Conservation (phyloP, 2,329 filamentous ascomycete genomes). For the Pseudocercospora eumusae region DNA sequence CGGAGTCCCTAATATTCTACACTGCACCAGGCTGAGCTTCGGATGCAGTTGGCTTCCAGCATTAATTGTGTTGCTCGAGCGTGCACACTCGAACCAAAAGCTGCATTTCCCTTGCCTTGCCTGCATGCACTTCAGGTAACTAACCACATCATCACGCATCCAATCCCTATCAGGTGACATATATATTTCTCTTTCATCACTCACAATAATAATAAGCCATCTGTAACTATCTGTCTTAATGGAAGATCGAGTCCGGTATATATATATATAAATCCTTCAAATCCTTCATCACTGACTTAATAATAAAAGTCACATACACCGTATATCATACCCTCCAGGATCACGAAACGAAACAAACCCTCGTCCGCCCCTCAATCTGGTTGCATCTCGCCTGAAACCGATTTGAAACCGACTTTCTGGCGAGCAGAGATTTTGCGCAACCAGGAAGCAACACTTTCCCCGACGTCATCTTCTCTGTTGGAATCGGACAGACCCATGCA, state of each 20-base stretch:
- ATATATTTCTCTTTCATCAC: not conserved
- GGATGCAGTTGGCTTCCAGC: not conserved
- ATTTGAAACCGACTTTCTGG: slow-evolving; percentile 18
- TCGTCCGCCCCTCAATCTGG: slow-evolving; percentile 10
- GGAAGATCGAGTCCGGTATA: too few species aligned
- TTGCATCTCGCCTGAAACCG: slow-evolving; percentile 18
- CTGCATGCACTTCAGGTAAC: too few species aligned
- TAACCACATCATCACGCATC: slow-evolving; percentile 12
- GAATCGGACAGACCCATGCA: slow-evolving; percentile 13
- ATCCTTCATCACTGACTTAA: too few species aligned
- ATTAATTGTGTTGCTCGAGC: slow-evolving; percentile 7
- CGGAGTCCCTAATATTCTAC: slow-evolving; percentile 14
- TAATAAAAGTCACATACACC: too few species aligned
- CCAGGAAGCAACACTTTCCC: slow-evolving; percentile 2
- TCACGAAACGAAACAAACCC: slow-evolving; percentile 13
- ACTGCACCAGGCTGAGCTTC: slow-evolving; percentile 5
- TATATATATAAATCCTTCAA: not conserved
- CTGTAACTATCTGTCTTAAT: not conserved
- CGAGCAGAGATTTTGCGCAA: slow-evolving; percentile 16
- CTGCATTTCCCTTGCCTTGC: slow-evolving; percentile 3
- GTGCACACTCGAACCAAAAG: slow-evolving; percentile 1
- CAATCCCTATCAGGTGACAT: slow-evolving; percentile 3
- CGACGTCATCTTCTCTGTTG: slow-evolving; percentile 15
- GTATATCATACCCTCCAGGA: too few species aligned
- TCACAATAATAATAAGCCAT: not conserved